phyloP scores from a whole-genome alignment of 1,284 basidiomycete species.

The Chondrostereum purpureum region DNA sequence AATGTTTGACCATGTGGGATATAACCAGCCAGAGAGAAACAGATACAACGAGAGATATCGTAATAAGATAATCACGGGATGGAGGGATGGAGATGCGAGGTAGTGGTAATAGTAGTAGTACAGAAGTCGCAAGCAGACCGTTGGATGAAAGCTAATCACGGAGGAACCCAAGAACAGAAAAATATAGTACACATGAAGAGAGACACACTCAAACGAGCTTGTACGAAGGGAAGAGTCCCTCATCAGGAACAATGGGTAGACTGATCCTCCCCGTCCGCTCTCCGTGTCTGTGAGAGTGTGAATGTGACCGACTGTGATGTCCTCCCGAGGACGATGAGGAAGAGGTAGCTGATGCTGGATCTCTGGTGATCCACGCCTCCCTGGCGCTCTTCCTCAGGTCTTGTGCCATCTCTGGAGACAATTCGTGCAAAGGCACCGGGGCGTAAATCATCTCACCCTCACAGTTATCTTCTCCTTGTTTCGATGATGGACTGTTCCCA shows the following conservation, averaged over 20 bases:
- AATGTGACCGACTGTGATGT: constrained; percentile 15
- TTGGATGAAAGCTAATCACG: too few species aligned
- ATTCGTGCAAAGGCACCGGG: constrained; percentile 50
- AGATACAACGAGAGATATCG: too few species aligned
- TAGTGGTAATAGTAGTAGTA: too few species aligned
- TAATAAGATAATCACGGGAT: too few species aligned
- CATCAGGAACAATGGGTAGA: constrained; percentile 36
- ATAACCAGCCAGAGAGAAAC: too few species aligned
- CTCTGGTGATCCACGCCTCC: constrained; percentile 55
- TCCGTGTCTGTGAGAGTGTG: constrained; percentile 22
- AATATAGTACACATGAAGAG: too few species aligned
- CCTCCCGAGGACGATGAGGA: constrained; percentile 14
- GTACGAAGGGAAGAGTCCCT: constrained; percentile 35
- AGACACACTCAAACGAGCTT: constrained; percentile 6
- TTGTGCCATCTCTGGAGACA: constrained; percentile 37
- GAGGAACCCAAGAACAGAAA: too few species aligned
- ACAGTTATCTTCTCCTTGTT: constrained; percentile 16
- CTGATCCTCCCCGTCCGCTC: constrained; percentile 31
- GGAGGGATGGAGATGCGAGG: too few species aligned
- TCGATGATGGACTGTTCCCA: neutral
- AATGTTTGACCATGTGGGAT: too few species aligned
- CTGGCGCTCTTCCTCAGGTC: constrained; percentile 47
- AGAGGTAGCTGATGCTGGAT: constrained; percentile 12
- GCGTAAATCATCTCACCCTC: constrained; percentile 51
- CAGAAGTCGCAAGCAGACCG: too few species aligned